phyloP scores from a whole-genome alignment of 352 stramenopile species.

The Phytophthora megakarya region DNA sequence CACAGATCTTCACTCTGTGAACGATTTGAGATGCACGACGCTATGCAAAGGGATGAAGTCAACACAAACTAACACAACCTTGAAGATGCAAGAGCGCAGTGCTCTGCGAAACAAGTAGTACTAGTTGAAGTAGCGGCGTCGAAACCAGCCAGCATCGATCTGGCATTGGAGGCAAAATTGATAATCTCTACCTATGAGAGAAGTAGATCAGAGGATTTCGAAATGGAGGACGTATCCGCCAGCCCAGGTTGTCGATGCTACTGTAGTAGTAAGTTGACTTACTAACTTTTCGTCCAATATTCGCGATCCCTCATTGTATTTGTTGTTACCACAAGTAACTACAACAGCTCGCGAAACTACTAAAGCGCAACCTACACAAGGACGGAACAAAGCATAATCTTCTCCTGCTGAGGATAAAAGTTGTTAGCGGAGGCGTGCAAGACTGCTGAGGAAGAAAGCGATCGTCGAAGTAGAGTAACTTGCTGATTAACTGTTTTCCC shows the following conservation, averaged over 20 bases:
- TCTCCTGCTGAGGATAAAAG: not conserved
- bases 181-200: not conserved
- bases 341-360: not conserved
- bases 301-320: not conserved
- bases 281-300: too few relatives aligned
- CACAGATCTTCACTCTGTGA: not conserved
- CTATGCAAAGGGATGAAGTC: conserved; percentile 14
- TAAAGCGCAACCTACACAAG: not conserved
- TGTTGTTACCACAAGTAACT: not conserved
- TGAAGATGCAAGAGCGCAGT: too few relatives aligned
- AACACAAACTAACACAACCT: too few relatives aligned
- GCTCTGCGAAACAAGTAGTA: too few relatives aligned
- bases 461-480: conserved; percentile 23
- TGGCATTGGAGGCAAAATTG: too few relatives aligned
- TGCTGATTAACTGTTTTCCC: not conserved
- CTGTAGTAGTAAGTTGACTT: not conserved
- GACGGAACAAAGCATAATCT: not conserved
- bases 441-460: conserved; percentile 32
- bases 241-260: not conserved
- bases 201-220: not conserved
- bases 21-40: not conserved
- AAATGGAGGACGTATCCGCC: conserved; percentile 1
- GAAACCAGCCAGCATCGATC: too few relatives aligned
- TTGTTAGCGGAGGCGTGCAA: conserved; percentile 6
- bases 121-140: too few relatives aligned